Evolutionary conservation across 164 flowering plant genomes (phyloP).

Genomic region (Platanus orientalis): DNA sequence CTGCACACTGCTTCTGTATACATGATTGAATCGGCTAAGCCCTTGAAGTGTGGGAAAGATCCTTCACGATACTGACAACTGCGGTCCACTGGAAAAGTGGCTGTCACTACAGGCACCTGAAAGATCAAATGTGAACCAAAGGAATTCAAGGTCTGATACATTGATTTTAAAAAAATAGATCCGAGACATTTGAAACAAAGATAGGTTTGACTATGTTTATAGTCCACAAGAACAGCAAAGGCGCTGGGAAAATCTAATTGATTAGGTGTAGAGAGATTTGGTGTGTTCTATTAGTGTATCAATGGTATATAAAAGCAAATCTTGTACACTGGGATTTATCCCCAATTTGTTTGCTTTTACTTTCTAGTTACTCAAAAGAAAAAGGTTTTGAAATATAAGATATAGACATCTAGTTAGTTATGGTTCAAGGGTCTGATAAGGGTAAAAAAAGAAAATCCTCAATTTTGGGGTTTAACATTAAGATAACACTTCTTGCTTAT

Average conservation of each 20-base stretch:
- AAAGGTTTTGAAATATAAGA: too few relatives aligned
- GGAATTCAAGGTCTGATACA: background rate
- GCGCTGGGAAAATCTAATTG: background rate
- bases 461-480: too few relatives aligned
- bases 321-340: too few relatives aligned
- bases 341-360: too few relatives aligned
- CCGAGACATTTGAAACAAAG: background rate
- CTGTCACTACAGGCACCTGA: constrained; percentile 96
- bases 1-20: constrained; percentile 30
- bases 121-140: background rate
- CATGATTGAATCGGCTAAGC: constrained; percentile 81
- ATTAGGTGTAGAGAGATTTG: too few relatives aligned
- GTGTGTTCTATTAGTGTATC: too few relatives aligned
- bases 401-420: too few relatives aligned
- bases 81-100: constrained; percentile 76
- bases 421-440: too few relatives aligned
- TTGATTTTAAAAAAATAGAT: background rate
- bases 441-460: too few relatives aligned
- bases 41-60: constrained; percentile 85
- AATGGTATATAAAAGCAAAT: too few relatives aligned
- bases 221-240: background rate
- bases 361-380: too few relatives aligned
- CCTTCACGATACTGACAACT: constrained; percentile 82
- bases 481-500: too few relatives aligned
- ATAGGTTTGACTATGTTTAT: background rate